Evolutionary conservation across 148 eudicot genomes (phyloP).

Genomic region (Rhododendron vialii): DNA sequence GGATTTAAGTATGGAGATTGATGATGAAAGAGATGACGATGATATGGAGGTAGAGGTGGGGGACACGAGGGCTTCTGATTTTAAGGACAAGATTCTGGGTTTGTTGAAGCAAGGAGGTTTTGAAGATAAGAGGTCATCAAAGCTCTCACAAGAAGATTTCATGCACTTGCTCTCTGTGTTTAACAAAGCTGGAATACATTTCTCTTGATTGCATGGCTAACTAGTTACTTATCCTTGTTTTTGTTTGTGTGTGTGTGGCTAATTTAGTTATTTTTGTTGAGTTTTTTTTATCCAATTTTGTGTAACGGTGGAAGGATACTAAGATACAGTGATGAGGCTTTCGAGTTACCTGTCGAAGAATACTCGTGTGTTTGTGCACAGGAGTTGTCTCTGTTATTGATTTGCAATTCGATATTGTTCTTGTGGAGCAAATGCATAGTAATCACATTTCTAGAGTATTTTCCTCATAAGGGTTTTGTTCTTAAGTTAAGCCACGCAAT

Average conservation of each 20-base stretch:
- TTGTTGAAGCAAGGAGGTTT: constrained; percentile 68
- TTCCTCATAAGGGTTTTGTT: not conserved
- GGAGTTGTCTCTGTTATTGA: not conserved
- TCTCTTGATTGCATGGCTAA: constrained; percentile 24
- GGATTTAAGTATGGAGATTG: constrained; percentile 51
- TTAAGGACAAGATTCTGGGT: constrained; percentile 58
- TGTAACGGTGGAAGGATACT: not conserved
- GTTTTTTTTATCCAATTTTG: not conserved
- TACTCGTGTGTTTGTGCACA: not conserved
- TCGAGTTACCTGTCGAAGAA: not conserved
- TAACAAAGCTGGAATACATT: constrained; percentile 81
- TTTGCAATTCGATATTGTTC: not conserved
- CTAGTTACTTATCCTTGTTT: not conserved
- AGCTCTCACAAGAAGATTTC: constrained; percentile 83
- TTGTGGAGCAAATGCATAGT: not conserved
- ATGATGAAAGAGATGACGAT: constrained; percentile 51
- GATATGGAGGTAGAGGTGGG: constrained; percentile 63
- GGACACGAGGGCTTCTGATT: constrained; percentile 39
- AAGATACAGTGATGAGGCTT: not conserved
- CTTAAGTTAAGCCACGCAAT: not conserved
- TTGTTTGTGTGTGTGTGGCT: not conserved
- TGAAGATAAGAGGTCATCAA: constrained; percentile 83
- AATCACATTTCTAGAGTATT: not conserved
- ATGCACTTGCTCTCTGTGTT: constrained; percentile 78
- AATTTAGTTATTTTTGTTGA: not conserved